Base-by-base conservation (phyloP, 78 protist genomes). In the Salpingoeca rosetta region DNA sequence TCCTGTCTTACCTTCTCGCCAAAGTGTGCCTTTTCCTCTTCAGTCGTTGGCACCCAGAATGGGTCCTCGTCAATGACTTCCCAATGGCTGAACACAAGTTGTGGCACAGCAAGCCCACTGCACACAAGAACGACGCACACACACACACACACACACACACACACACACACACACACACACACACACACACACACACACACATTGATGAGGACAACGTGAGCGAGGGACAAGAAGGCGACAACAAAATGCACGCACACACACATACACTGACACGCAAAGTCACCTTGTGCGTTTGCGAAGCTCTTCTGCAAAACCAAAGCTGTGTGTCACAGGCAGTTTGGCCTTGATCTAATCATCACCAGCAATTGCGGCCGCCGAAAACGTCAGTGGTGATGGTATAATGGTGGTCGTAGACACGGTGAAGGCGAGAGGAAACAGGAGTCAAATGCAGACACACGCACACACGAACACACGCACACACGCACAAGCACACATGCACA, bases 291-390 rank as follows among this genome's bases (percentile, higher is more conserved):
- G 90, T 37, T 84, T 93, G 73, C 94, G 84, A 57, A 93, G 85
- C 43, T 95, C 97, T 35, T 85, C 87, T 0, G 93, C 89, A 51
- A 97, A 90, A 37, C 98, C 98, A 86, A 96, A 96, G n/a, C 90
- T 76, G 83, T 97, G 97, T 11, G 35, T 88, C 1, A 92, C 98
- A 2, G 99, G 99, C 0, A 98, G 80, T 37, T 74, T 0, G 1
- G 97, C 90, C 38, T 88, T 79, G 80, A 96, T 91, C n/a, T 51
- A 17, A 22, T 51, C n/a, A n/a, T n/a, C n/a, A n/a, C n/a, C n/a
- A n/a, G n/a, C n/a, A n/a, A n/a, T n/a, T n/a, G n/a, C n/a, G n/a
- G n/a, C n/a, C n/a, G n/a, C n/a, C n/a, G n/a, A n/a, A n/a, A n/a
- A n/a, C n/a, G n/a, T n/a, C n/a, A n/a, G n/a, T n/a, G n/a, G n/a